Evolutionary conservation across 2,329 filamentous ascomycete species (phyloP), one percentile per base, ranked within the genome.

Genomic region (Beauveria australis): DNA sequence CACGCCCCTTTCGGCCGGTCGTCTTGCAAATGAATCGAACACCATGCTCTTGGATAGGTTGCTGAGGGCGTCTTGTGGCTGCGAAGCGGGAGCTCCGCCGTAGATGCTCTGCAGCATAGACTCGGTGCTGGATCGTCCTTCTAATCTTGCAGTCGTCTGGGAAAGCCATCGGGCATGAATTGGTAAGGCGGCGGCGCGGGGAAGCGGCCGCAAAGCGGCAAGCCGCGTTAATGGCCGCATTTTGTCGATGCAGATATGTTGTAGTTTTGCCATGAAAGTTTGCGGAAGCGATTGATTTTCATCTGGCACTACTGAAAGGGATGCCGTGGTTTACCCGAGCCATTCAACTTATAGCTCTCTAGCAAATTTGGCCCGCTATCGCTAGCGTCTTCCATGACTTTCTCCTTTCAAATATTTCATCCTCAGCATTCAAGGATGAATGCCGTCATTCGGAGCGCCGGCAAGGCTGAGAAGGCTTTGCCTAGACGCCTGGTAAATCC

Each of bases 371-470:
- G 53, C 53, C 55, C 44, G 49, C 43, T 51, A 41, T 63, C 62
- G 48, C 41, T 60, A 44, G 44, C 53, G 49, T 46, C 63, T 57
- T 49, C 53, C 59, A 61, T 51, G 40, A 43, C 46, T 26, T 61
- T 61, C 59, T 61, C 52, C 59, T 60, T 53, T 54, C 53, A 58
- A 59, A 44, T 51, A 24, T 52, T 52, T 65, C 64, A 62, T 63
- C 62, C 64, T 66, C 64, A 63, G 62, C 59, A 62, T 61, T 52
- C 63, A 68, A 77, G 68, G 54, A 82, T 82, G 80, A 77, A 75
- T 67, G 74, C 76, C 62, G 67, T 80, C 61, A 71, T 75, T 66
- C 76, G 69, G 75, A 78, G 75, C 74, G 76, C 69, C 60, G 67
- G 66, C 48, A 72, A 73, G 64, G 71, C 77, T 66, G 72, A 78